Conservation (phyloP, 1,284 basidiomycete genomes). For the Neonothopanus nambi region DNA sequence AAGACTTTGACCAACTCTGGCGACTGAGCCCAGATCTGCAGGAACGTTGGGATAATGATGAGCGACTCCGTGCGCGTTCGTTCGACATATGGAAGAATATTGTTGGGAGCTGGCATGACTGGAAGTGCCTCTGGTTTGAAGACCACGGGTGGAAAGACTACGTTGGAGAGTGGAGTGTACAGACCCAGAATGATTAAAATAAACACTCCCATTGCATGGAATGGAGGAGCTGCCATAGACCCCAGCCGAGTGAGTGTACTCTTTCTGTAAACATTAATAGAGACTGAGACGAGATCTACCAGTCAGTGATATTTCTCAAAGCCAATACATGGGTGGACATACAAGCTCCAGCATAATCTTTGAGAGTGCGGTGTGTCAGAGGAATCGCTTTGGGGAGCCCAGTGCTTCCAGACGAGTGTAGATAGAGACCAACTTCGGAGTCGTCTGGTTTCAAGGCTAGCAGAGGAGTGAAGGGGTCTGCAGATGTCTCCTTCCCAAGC, state of each 20-base stretch:
- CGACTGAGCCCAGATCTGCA: no score
- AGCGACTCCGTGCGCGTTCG: background rate
- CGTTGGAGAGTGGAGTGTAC: background rate
- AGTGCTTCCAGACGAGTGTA: conserved; percentile 31
- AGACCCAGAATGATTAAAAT: background rate
- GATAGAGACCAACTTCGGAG: conserved; percentile 19
- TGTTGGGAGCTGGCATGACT: background rate
- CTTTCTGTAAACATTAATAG: no score
- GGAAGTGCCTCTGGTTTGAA: background rate
- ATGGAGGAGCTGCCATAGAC: background rate
- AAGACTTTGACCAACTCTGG: no score
- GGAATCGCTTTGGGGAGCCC: conserved; percentile 30
- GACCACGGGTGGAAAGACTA: background rate
- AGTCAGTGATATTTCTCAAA: background rate
- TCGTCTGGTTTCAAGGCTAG: conserved; percentile 6
- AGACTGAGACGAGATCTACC: no score
- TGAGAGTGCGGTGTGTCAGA: conserved; percentile 15
- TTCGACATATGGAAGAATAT: background rate
- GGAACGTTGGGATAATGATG: no score
- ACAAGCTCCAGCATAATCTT: background rate
- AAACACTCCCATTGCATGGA: conserved; percentile 1
- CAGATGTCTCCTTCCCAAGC: conserved; percentile 24
- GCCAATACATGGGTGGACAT: background rate
- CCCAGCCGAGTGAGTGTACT: background rate
- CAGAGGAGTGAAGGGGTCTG: conserved; percentile 24